Conservation (phyloP, 164 flowering plant genomes). For the Vitis rupestris region DNA sequence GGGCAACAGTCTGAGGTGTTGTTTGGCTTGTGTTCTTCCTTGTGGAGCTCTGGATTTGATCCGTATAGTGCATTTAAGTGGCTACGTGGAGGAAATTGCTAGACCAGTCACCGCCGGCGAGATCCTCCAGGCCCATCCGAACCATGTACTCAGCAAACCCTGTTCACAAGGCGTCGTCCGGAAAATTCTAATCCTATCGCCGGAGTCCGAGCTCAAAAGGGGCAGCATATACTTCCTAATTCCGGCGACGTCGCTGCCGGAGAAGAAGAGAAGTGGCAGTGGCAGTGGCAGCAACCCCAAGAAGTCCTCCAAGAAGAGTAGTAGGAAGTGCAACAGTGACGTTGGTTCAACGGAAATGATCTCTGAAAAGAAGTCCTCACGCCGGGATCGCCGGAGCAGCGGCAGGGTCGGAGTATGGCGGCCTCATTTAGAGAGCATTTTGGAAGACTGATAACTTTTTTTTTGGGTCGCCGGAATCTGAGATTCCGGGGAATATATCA, state of each 20-base stretch:
- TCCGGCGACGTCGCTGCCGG: constrained; percentile 61
- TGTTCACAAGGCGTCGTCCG: constrained; percentile 60
- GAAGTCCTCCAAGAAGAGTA: constrained; percentile 19
- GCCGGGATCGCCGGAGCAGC: constrained; percentile 40
- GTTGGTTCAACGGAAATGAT: not conserved
- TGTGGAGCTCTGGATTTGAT: constrained; percentile 90
- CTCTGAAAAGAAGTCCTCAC: constrained; percentile 4
- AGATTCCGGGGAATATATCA: not conserved
- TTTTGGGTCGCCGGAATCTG: constrained; percentile 19
- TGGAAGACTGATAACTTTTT: constrained; percentile 48
- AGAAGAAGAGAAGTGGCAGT: constrained; percentile 24
- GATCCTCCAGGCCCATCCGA: constrained; percentile 64
- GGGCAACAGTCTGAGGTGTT: constrained; percentile 88
- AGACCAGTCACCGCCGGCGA: constrained; percentile 70
- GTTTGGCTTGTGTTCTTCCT: constrained; percentile 90
- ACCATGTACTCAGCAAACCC: constrained; percentile 72
- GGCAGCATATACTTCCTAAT: constrained; percentile 84
- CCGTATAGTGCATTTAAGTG: constrained; percentile 81
- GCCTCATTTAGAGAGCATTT: constrained; percentile 74
- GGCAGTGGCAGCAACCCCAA: not conserved
- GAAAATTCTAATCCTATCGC: constrained; percentile 61
- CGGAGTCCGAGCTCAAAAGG: constrained; percentile 72
- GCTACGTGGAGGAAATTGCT: constrained; percentile 72
- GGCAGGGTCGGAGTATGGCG: constrained; percentile 52
- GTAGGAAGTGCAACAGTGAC: constrained; percentile 1